phyloP scores from a whole-genome alignment of 2,329 filamentous ascomycete species.

The Magnaporthales sp. region DNA sequence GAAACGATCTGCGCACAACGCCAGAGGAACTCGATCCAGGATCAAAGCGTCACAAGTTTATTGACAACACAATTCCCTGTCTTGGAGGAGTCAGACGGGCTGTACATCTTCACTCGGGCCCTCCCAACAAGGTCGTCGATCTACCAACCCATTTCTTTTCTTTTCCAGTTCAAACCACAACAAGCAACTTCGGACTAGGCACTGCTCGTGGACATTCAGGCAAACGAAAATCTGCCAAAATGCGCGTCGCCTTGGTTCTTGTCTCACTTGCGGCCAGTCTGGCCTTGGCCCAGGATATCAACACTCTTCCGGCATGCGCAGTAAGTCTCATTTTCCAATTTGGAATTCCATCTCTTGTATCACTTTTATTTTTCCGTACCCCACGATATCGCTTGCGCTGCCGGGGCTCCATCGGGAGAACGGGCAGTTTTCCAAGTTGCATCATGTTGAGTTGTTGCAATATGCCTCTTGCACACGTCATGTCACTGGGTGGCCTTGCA shows the following conservation, averaged over 20 bases:
- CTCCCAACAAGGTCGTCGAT: not conserved
- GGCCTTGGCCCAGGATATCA: not conserved
- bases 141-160: not conserved
- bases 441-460: not conserved
- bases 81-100: not conserved
- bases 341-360: not conserved
- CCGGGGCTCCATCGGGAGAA: not conserved
- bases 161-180: not conserved
- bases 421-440: not conserved
- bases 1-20: not conserved
- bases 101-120: not conserved
- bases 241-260: not conserved
- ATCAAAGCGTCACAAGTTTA: not conserved
- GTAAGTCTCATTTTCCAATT: not conserved
- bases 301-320: not conserved
- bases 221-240: not conserved
- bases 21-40: not conserved
- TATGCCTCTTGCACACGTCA: not conserved
- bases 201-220: not conserved
- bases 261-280: conserved; percentile 1
- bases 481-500: not conserved
- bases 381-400: not conserved
- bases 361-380: not conserved
- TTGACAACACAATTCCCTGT: not conserved
- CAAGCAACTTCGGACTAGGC: not conserved